Conservation (phyloP, 225 moss, liverwort and hornwort species). For the Pseudisothecium myosuroides region DNA sequence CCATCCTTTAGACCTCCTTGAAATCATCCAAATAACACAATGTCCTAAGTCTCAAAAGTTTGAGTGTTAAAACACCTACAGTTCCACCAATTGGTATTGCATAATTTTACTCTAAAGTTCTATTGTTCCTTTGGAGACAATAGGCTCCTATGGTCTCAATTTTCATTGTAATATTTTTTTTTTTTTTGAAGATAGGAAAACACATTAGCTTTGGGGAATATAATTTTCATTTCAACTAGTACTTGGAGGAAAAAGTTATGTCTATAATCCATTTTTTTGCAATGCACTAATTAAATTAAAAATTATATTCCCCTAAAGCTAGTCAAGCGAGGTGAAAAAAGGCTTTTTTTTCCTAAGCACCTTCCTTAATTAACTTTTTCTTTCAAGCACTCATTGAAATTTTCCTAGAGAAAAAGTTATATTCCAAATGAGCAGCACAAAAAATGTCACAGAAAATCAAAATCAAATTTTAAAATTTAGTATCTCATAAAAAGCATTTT, state of each 20-base stretch:
- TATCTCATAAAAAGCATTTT: neutral
- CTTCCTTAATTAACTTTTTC: too few species aligned
- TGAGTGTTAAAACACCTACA: neutral
- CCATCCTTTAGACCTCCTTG: neutral
- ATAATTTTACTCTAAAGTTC: neutral
- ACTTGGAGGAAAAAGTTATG: neutral
- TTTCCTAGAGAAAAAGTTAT: too few species aligned
- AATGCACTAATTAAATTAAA: too few species aligned
- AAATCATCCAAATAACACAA: neutral
- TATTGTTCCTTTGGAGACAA: rapidly evolving
- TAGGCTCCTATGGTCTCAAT: neutral
- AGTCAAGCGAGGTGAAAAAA: too few species aligned
- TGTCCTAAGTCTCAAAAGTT: neutral
- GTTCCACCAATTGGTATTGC: neutral
- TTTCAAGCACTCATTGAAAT: too few species aligned
- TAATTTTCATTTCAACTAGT: neutral
- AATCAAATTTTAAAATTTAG: neutral
- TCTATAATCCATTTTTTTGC: too few species aligned
- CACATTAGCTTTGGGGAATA: neutral
- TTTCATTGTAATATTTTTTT: neutral
- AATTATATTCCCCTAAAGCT: too few species aligned
- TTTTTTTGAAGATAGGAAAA: neutral
- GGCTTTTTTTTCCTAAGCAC: too few species aligned
- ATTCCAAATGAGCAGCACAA: too few species aligned
- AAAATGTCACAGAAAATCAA: neutral